phyloP scores from a whole-genome alignment of 345 rosid species.

The Chamaenerion angustifolium region DNA sequence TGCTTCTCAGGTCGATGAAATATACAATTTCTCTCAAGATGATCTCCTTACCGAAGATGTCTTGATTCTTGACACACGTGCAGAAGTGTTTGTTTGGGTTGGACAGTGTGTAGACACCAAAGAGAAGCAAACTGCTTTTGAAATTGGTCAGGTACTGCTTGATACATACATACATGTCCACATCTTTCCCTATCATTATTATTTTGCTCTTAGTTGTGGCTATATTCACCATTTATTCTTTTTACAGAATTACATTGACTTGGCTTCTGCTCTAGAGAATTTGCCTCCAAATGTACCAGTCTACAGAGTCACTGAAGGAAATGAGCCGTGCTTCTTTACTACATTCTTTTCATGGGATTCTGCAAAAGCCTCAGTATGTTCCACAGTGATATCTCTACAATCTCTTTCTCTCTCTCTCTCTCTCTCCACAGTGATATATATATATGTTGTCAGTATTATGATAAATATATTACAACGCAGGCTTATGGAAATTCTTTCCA shows the following conservation, averaged over 20 bases:
- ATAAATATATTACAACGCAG: conserved; percentile 16
- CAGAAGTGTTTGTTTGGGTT: conserved; percentile 97
- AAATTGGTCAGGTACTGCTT: conserved; percentile 65
- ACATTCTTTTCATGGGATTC: conserved; percentile 83
- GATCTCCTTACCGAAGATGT: conserved; percentile 91
- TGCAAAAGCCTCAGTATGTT: conserved; percentile 62
- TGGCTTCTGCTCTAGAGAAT: conserved; percentile 74
- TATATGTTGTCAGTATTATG: too few species aligned
- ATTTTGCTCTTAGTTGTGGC: not conserved
- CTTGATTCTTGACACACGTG: conserved; percentile 81
- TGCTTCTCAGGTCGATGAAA: conserved; percentile 70
- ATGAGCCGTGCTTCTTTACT: conserved; percentile 91
- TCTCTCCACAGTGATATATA: too few species aligned
- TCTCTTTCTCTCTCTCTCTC: too few species aligned
- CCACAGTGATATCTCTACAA: not conserved
- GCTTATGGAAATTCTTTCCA: conserved; percentile 93
- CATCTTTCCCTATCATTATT: not conserved
- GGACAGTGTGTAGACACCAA: conserved; percentile 72
- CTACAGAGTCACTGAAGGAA: conserved; percentile 86
- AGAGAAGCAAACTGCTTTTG: conserved; percentile 85
- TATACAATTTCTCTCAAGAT: conserved; percentile 86
- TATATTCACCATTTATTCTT: conserved; percentile 1
- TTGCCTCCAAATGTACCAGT: conserved; percentile 74
- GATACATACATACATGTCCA: not conserved
- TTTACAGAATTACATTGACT: conserved; percentile 65